A percentile compares a stretch with the other conserved stretches of the same genome.
These are phyloP conservation scores for Apiotrichum veenhuisii DNA, from an alignment of 1,284 basidiomycete species.

Conservation along the genomic window DNA sequence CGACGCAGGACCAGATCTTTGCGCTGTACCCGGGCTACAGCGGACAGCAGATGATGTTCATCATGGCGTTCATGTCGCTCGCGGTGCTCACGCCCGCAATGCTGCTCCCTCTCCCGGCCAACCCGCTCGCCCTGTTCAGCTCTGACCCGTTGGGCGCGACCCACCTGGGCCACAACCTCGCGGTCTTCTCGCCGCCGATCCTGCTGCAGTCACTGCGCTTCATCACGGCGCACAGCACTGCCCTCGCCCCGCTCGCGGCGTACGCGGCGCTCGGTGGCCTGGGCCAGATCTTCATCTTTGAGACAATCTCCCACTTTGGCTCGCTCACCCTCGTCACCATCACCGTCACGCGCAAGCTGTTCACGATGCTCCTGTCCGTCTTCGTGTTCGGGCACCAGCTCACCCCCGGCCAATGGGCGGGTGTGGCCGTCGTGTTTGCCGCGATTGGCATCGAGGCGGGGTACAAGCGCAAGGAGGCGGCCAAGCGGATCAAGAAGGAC, in stretches of 20 bases:
- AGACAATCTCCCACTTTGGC: slow-evolving; percentile 94
- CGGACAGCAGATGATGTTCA: slow-evolving; percentile 99
- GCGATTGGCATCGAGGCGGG: slow-evolving; percentile 91
- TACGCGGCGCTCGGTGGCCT: slow-evolving; percentile 89
- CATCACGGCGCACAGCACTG: slow-evolving; percentile 70
- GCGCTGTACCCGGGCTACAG: slow-evolving; percentile 43
- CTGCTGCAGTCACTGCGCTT: slow-evolving; percentile 69
- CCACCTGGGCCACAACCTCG: slow-evolving; percentile 4
- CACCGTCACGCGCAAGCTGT: slow-evolving; percentile 94
- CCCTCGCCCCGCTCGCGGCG: slow-evolving; percentile 71
- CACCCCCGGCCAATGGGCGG: slow-evolving; percentile 81
- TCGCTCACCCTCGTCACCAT: slow-evolving; percentile 89
- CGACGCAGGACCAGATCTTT: slow-evolving; percentile 98
- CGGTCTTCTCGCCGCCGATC: slow-evolving; percentile 58
- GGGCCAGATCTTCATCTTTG: slow-evolving; percentile 97
- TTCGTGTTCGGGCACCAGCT: slow-evolving; percentile 86
- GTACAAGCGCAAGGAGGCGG: slow-evolving; percentile 58
- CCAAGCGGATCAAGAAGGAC: slow-evolving; percentile 32
- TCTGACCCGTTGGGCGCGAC: slow-evolving; percentile 49
- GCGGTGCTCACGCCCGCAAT: slow-evolving; percentile 62
- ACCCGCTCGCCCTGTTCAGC: slow-evolving; percentile 31
- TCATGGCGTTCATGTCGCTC: slow-evolving; percentile 69
- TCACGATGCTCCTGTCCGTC: slow-evolving; percentile 96
- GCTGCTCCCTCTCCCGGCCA: slow-evolving; percentile 42
- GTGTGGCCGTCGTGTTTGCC: slow-evolving; percentile 82